phyloP scores from a whole-genome alignment of 192 early-diverging fungal genomes.

The Phlyctochytrium bullatum region DNA sequence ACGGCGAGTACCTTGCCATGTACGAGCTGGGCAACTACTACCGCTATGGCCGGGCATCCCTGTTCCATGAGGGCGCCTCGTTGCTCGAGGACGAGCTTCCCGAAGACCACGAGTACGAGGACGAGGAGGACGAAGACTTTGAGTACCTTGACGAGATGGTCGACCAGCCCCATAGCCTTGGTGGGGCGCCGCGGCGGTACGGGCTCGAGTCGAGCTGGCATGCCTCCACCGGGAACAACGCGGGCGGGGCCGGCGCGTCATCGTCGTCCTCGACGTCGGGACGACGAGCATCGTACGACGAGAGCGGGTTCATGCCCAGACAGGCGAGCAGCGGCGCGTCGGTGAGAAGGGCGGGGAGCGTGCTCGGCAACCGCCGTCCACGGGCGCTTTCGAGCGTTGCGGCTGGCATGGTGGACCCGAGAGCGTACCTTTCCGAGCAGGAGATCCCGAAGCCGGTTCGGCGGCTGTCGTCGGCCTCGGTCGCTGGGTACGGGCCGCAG shows the following conservation, averaged over 20 bases:
- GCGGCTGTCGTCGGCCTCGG: background rate
- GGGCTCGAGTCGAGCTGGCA: too few relatives aligned
- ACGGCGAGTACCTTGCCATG: background rate
- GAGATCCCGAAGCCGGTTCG: too few relatives aligned
- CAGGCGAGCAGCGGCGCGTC: background rate
- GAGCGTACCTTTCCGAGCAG: too few relatives aligned
- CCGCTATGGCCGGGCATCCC: background rate
- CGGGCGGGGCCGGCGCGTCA: background rate
- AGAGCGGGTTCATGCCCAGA: background rate
- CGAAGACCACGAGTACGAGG: background rate
- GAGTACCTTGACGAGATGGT: too few relatives aligned
- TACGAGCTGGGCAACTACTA: background rate
- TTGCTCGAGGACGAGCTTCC: background rate
- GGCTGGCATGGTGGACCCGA: too few relatives aligned
- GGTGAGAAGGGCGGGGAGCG: background rate
- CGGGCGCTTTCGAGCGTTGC: too few relatives aligned
- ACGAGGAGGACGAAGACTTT: background rate
- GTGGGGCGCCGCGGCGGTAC: too few relatives aligned
- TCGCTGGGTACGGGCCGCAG: too few relatives aligned
- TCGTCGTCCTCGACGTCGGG: background rate
- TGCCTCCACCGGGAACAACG: background rate
- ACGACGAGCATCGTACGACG: background rate
- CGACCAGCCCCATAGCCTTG: too few relatives aligned
- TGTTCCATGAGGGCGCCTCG: background rate
- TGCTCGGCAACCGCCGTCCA: background rate